phyloP scores from a whole-genome alignment of 2,329 filamentous ascomycete species.

The Zasmidium cellare region DNA sequence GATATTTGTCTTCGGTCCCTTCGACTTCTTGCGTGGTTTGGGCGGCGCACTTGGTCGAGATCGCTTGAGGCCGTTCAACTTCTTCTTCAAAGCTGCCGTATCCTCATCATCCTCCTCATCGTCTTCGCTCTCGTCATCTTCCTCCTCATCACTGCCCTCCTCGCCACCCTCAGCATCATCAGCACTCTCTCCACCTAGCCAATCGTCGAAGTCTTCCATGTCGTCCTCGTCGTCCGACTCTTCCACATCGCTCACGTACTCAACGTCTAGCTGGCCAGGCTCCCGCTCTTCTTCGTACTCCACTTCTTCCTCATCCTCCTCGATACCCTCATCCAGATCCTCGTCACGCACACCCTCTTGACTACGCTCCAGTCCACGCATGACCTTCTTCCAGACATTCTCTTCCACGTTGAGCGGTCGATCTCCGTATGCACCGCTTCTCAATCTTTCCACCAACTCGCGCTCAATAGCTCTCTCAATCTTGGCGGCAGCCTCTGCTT shows the following conservation, averaged over 20 bases:
- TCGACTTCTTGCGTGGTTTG: conserved; percentile 60
- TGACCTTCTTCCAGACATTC: conserved; percentile 94
- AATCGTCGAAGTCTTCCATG: conserved; percentile 92
- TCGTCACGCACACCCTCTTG: conserved; percentile 81
- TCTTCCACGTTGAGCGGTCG: conserved; percentile 94
- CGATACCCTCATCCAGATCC: conserved; percentile 84
- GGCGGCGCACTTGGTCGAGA: conserved; percentile 55
- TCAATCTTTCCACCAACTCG: conserved; percentile 85
- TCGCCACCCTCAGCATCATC: conserved; percentile 48
- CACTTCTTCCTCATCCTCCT: conserved; percentile 67
- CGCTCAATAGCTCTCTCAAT: conserved; percentile 94
- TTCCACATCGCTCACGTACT: conserved; percentile 91
- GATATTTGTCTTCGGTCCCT: conserved; percentile 68
- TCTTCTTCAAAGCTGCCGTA: conserved; percentile 59
- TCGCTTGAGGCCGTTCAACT: conserved; percentile 55
- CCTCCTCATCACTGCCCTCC: conserved; percentile 45
- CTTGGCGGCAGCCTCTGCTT: conserved; percentile 68
- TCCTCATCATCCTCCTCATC: conserved; percentile 52
- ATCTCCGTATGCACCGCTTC: conserved; percentile 92
- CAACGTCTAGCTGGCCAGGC: conserved; percentile 68
- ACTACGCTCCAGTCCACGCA: conserved; percentile 82
- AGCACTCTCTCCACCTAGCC: conserved; percentile 73
- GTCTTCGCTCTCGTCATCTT: conserved; percentile 48
- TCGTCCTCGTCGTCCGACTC: conserved; percentile 68
- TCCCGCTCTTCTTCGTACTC: conserved; percentile 67